phyloP scores from a whole-genome alignment of 345 rosid genomes.

The Euphorbia pulcherrima region DNA sequence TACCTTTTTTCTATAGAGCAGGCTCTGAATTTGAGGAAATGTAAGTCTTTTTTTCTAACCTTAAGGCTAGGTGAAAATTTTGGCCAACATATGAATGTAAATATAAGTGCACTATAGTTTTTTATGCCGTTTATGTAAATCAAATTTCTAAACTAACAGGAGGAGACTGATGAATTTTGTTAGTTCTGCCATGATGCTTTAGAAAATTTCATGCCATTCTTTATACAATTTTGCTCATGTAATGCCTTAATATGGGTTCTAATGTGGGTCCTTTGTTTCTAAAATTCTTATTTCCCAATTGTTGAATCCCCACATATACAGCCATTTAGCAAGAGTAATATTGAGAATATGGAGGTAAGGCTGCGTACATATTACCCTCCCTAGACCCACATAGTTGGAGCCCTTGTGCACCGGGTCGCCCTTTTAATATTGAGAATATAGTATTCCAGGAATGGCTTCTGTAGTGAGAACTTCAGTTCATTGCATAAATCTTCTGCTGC shows the following conservation, averaged over 20 bases:
- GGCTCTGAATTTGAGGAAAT: conserved; percentile 99
- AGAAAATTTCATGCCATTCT: not conserved
- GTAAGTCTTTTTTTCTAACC: conserved; percentile 40
- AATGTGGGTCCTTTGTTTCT: not conserved
- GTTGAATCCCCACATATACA: not conserved
- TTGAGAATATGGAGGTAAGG: no score
- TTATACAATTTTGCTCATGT: not conserved
- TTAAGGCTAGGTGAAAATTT: not conserved
- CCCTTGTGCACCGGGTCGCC: no score
- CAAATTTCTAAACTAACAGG: not conserved
- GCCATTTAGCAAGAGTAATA: not conserved
- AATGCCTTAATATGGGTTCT: not conserved
- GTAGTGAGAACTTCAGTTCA: not conserved
- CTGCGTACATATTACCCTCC: no score
- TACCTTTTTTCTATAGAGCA: conserved; percentile 95
- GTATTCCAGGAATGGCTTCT: not conserved
- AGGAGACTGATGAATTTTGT: not conserved
- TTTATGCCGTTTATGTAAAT: not conserved
- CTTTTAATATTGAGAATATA: not conserved
- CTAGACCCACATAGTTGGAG: no score
- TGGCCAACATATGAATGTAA: not conserved
- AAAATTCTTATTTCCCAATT: not conserved
- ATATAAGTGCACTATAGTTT: not conserved
- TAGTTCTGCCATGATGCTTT: not conserved
- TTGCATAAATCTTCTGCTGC: not conserved